A percentile compares a stretch with the other conserved stretches of the same genome.
These are phyloP conservation scores for Rhodotorula glutinis DNA, from an alignment of 1,284 basidiomycete species.

Conservation along the genomic window DNA sequence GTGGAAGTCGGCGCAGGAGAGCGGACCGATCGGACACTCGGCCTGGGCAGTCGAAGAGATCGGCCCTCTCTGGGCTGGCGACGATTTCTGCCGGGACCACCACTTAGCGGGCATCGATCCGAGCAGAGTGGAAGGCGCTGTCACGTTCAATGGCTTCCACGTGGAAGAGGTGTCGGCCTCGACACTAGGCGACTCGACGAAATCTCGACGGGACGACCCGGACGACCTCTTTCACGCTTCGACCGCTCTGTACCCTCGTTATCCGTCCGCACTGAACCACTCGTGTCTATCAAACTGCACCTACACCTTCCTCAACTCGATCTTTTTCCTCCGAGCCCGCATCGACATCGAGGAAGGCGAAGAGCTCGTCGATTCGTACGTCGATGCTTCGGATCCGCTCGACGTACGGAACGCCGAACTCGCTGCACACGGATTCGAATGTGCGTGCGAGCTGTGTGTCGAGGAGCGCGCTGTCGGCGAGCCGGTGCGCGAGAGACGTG, in stretches of 20 bases:
- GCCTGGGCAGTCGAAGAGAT: background rate
- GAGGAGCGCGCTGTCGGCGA: conserved; percentile 11
- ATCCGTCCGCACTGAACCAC: conserved; percentile 40
- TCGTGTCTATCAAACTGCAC: conserved; percentile 43
- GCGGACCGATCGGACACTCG: background rate
- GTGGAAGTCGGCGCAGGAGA: conserved; percentile 14
- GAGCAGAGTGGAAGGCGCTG: conserved; percentile 31
- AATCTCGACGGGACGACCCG: background rate
- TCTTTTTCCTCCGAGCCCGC: conserved; percentile 38
- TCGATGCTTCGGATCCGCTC: conserved; percentile 15
- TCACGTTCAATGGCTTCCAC: conserved; percentile 40
- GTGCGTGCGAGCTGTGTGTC: conserved; percentile 32
- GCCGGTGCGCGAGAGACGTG: background rate
- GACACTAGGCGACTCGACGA: background rate
- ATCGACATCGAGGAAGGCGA: conserved; percentile 41
- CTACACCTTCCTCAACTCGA: conserved; percentile 43
- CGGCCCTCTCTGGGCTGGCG: conserved; percentile 5
- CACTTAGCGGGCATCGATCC: conserved; percentile 11
- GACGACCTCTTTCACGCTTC: conserved; percentile 19
- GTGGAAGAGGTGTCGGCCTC: conserved; percentile 28
- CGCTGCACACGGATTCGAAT: conserved; percentile 33
- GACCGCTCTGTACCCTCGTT: conserved; percentile 32
- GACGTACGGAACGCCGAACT: conserved; percentile 12
- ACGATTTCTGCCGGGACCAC: background rate
- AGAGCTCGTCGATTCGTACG: conserved; percentile 33